Evolutionary conservation across 2,329 filamentous ascomycete species (phyloP).

Genomic region (Ustulina deusta): DNA sequence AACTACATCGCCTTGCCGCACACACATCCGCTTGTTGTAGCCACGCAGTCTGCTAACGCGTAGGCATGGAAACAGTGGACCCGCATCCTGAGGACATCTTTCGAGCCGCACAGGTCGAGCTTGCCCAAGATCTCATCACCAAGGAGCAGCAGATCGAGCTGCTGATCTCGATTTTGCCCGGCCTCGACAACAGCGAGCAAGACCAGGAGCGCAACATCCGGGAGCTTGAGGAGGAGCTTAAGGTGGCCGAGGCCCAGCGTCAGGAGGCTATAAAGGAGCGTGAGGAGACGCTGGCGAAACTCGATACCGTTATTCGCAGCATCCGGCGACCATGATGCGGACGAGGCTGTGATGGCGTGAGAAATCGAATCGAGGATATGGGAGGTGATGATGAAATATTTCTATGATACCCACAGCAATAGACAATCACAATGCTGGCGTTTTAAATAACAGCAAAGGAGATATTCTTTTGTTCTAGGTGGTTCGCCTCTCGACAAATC

Average conservation of each 20-base stretch:
- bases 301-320: slow-evolving; percentile 71
- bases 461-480: slow-evolving; percentile 8
- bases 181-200: slow-evolving; percentile 80
- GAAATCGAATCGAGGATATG: not conserved
- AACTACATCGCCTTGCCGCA: not conserved
- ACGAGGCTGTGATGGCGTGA: not conserved
- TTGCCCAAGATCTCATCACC: slow-evolving; percentile 80
- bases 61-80: slow-evolving; percentile 60
- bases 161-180: slow-evolving; percentile 79
- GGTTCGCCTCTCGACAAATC: not conserved
- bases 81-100: slow-evolving; percentile 74
- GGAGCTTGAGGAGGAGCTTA: slow-evolving; percentile 74
- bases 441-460: slow-evolving; percentile 29
- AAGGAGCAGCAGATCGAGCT: slow-evolving; percentile 88
- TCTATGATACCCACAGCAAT: slow-evolving; percentile 45
- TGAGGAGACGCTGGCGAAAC: slow-evolving; percentile 68
- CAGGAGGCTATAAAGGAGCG: slow-evolving; percentile 73
- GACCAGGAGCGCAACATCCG: slow-evolving; percentile 78
- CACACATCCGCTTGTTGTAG: not conserved
- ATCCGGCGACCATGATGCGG: slow-evolving; percentile 61
- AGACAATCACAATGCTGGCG: slow-evolving; percentile 36
- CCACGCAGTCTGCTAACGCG: slow-evolving; percentile 20
- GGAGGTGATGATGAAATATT: slow-evolving; percentile 10
- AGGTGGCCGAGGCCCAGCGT: slow-evolving; percentile 70
- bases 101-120: slow-evolving; percentile 74